Conservation (phyloP, 129 eudicot genomes). For the Tanacetum coccineum region DNA sequence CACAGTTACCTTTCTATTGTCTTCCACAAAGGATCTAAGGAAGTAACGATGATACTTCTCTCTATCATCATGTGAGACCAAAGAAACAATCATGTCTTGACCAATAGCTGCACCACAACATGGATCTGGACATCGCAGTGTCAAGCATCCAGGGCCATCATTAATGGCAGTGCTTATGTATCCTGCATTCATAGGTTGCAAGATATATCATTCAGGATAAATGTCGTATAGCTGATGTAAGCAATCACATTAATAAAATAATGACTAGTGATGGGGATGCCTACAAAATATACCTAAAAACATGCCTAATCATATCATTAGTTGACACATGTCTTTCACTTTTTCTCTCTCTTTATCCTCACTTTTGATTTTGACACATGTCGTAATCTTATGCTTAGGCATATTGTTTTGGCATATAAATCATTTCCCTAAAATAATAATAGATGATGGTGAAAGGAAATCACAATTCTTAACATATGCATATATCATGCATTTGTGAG, state of each 20-base stretch:
- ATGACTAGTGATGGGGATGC: no score
- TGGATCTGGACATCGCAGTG: constrained; percentile 96
- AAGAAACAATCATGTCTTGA: constrained; percentile 68
- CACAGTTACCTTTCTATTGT: constrained; percentile 66
- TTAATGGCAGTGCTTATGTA: constrained; percentile 70
- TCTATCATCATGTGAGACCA: constrained; percentile 56
- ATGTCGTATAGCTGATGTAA: constrained; percentile 9
- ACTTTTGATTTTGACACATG: no score
- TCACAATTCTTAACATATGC: constrained; percentile 13
- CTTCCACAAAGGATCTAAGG: constrained; percentile 75
- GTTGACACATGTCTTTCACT: no score
- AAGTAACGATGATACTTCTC: constrained; percentile 70
- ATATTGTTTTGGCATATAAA: no score
- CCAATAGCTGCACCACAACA: constrained; percentile 90
- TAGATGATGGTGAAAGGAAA: not conserved
- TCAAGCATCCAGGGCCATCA: constrained; percentile 98
- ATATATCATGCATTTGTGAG: not conserved
- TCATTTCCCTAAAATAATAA: no score
- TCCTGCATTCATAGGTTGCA: constrained; percentile 42
- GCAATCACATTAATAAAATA: constrained; percentile 8
- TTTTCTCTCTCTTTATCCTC: no score
- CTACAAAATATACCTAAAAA: no score
- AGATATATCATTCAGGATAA: not conserved
- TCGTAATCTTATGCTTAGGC: no score
- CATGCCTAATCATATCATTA: no score